Conservation (phyloP, 495 filamentous ascomycete species). For the Platismatia glauca region DNA sequence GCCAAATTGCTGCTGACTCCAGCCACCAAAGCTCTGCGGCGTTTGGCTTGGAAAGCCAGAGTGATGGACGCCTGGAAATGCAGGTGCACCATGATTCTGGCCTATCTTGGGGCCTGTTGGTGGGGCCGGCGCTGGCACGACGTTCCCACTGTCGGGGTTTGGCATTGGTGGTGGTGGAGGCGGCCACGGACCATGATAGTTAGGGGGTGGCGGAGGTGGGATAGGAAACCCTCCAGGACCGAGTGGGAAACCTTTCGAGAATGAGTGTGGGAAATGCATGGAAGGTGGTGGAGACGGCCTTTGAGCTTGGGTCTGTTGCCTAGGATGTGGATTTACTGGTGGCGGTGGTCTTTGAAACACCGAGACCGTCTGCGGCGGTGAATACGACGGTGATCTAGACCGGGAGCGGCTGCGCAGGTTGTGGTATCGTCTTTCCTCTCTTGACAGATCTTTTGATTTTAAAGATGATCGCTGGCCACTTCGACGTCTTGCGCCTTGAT, state of each 20-base stretch:
- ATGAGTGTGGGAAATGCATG: conserved; percentile 23
- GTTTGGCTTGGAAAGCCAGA: conserved; percentile 4
- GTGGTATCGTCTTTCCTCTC: conserved; percentile 17
- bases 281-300: conserved; percentile 28
- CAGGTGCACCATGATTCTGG: neutral
- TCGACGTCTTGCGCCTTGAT: conserved; percentile 16
- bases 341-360: conserved; percentile 24
- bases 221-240: conserved; percentile 24
- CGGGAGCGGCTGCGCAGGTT: conserved; percentile 24
- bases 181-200: conserved; percentile 45
- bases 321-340: conserved; percentile 26
- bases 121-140: neutral
- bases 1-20: conserved; percentile 9
- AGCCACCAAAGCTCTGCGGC: neutral
- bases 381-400: conserved; percentile 41
- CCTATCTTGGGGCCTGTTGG: neutral
- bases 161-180: conserved; percentile 35
- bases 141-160: neutral
- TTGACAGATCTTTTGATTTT: conserved; percentile 22
- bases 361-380: conserved; percentile 31
- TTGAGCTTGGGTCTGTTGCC: conserved; percentile 25
- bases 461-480: conserved; percentile 28
- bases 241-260: conserved; percentile 19
- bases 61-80: neutral
- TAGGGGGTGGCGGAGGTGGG: conserved; percentile 40